Evolutionary conservation across 805 yeast genomes (phyloP).

Genomic region (Metschnikowia continentalis): DNA sequence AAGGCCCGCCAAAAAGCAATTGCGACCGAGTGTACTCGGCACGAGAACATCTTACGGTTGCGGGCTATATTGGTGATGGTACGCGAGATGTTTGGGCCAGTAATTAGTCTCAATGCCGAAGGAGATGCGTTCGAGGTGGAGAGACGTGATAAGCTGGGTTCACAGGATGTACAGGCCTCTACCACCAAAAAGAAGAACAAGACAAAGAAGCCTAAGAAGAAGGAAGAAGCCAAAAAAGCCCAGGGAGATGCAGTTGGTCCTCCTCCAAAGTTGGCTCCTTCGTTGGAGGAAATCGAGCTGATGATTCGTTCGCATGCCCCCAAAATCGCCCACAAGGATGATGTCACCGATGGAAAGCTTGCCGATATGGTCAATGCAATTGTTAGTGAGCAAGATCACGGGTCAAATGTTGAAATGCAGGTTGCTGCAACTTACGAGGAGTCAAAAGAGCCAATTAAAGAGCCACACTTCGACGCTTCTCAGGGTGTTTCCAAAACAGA

Average conservation of each 20-base stretch:
- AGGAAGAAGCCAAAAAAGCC: constrained; percentile 4
- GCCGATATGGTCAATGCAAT: constrained; percentile 16
- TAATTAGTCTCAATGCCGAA: constrained; percentile 5
- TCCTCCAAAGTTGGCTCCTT: constrained; percentile 15
- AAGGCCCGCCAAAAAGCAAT: constrained; percentile 6
- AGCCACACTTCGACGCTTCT: neutral
- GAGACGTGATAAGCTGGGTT: constrained; percentile 8
- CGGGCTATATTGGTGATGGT: constrained; percentile 24
- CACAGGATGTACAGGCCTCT: constrained; percentile 2
- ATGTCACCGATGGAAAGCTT: constrained; percentile 8
- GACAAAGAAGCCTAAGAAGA: constrained; percentile 1
- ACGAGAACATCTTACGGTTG: constrained; percentile 28
- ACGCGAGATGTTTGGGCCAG: constrained; percentile 18
- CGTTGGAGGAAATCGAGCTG: constrained; percentile 37
- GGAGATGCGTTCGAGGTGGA: constrained; percentile 7
- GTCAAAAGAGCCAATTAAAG: neutral
- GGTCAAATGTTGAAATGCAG: neutral
- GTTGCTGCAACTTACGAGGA: neutral
- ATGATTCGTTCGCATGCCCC: constrained; percentile 33
- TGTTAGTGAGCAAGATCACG: constrained; percentile 10
- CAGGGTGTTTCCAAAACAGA: neutral
- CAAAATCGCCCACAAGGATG: constrained; percentile 10
- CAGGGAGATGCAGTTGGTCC: neutral
- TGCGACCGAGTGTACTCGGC: constrained; percentile 9
- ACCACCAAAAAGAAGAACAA: neutral